Base-by-base conservation (phyloP, 257 asterid genomes). In the Solanum boliviense region DNA sequence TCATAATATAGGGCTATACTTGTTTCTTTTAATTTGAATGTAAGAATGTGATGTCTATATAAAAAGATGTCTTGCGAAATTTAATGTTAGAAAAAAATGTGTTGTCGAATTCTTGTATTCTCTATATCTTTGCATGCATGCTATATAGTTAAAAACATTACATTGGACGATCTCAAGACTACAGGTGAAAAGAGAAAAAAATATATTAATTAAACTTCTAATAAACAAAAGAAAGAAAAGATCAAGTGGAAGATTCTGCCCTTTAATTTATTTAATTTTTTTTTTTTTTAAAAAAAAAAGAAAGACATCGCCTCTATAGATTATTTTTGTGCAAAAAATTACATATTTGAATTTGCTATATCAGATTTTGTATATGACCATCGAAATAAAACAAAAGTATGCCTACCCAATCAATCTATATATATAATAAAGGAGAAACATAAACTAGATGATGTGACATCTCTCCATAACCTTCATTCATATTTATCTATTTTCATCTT, bases 101-200 rank as follows among this genome's bases (percentile, higher is more conserved):
- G 23, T 84, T 84, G 27, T 9, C 48, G 9, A 13, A 23, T 88
- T 73, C 16, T 13, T 29, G 41, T 23, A 29, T 32, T 68, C 31
- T 67, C 83, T 18, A 7, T 34, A 39, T 85, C 41, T 38, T 88
- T 88, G 90, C 90, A 75, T 88, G 83, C 86, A 88, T 84, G 88
- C 72, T 18, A 5, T 20, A 35, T 36, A 36, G 4, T 34, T 72
- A 18, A 8, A 73, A 73, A 73, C 48, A 35, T 35, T 32, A 74
- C 48, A 74, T 34, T 35, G 82, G 10, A 74, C 29, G 5, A 20
- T 21, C 29, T 74, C 82, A 21, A 38, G 5, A 75, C 6, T 5
- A 36, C 6, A 3, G 56, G 4, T 36, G 52, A 75, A 11, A 75
- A 36, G 32, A 36, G 16, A 16, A 38, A 34, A 73, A 35, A 34